A percentile compares a stretch with the other conserved stretches of the same genome.
phyloP scores from a whole-genome alignment of 2,329 filamentous ascomycete genomes.

The Fusarium nisikadoi region DNA sequence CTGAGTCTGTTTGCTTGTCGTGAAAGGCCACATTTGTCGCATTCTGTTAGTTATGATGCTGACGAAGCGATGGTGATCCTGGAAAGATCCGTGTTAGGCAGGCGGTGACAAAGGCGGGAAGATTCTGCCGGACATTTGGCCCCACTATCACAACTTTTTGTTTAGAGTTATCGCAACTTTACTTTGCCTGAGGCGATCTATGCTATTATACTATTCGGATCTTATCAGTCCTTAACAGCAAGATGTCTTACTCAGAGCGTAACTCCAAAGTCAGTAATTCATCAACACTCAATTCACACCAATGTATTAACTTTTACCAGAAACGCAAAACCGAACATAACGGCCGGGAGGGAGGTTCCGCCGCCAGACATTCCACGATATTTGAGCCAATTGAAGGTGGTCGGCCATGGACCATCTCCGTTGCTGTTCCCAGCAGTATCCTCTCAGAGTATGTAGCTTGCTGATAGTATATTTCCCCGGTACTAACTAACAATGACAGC shows the following conservation, averaged over 20 bases:
- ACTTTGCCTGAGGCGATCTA: constrained; percentile 3
- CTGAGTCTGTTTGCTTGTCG: constrained; percentile 7
- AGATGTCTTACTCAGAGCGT: constrained; percentile 50
- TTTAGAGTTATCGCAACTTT: constrained; percentile 9
- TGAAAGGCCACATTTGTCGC: constrained; percentile 39
- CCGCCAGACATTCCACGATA: constrained; percentile 72
- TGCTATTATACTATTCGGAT: background rate
- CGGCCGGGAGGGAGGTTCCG: constrained; percentile 58
- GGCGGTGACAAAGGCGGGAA: constrained; percentile 33
- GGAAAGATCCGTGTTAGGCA: constrained; percentile 24
- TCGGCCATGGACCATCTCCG: constrained; percentile 77
- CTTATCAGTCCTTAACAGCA: constrained; percentile 6
- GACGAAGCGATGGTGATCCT: constrained; percentile 27
- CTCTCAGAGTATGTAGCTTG: constrained; percentile 70
- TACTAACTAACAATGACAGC: constrained; percentile 53
- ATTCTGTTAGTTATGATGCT: constrained; percentile 30
- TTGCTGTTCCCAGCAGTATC: constrained; percentile 82
- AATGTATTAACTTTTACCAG: constrained; percentile 47
- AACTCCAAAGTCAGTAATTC: constrained; percentile 45
- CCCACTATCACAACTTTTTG: constrained; percentile 39
- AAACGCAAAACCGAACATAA: constrained; percentile 62
- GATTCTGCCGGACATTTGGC: constrained; percentile 45
- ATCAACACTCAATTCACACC: background rate
- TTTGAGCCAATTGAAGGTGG: constrained; percentile 72
- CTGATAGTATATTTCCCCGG: too few relatives aligned